Evolutionary conservation across 257 asterid species (phyloP).

Genomic region (Przewalskia tangutica): DNA sequence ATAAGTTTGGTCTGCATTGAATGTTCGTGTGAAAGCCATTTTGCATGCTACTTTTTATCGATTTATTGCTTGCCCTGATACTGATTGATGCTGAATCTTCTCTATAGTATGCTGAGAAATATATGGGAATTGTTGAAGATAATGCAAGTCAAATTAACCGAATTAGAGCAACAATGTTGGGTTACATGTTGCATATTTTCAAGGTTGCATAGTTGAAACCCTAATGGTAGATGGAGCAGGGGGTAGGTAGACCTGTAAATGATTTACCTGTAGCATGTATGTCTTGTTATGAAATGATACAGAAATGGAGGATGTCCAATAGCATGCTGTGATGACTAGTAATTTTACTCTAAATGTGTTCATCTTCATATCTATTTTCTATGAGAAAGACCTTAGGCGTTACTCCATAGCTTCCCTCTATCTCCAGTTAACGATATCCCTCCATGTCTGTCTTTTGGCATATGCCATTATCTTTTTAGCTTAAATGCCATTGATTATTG

Average conservation of each 20-base stretch:
- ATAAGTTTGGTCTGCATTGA: neutral
- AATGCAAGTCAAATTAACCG: conserved; percentile 2
- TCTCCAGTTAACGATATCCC: neutral
- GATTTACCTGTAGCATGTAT: neutral
- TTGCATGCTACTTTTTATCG: neutral
- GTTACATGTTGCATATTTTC: neutral
- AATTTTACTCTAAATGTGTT: neutral
- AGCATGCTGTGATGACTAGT: neutral
- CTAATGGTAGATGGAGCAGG: neutral
- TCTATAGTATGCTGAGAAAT: neutral
- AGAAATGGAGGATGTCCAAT: neutral
- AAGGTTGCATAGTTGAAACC: neutral
- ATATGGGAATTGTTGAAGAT: neutral
- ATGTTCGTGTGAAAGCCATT: neutral
- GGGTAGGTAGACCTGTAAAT: neutral
- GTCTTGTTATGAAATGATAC: neutral
- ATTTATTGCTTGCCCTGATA: neutral
- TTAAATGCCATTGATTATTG: neutral
- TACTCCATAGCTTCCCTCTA: neutral
- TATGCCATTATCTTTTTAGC: neutral
- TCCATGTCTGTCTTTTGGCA: neutral
- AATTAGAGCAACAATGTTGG: neutral
- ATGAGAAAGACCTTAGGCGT: neutral
- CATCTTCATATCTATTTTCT: neutral
- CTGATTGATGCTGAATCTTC: neutral